Base-by-base conservation (phyloP, 371 early-diverging fungal genomes). In the Capillidium rhysosporum region DNA sequence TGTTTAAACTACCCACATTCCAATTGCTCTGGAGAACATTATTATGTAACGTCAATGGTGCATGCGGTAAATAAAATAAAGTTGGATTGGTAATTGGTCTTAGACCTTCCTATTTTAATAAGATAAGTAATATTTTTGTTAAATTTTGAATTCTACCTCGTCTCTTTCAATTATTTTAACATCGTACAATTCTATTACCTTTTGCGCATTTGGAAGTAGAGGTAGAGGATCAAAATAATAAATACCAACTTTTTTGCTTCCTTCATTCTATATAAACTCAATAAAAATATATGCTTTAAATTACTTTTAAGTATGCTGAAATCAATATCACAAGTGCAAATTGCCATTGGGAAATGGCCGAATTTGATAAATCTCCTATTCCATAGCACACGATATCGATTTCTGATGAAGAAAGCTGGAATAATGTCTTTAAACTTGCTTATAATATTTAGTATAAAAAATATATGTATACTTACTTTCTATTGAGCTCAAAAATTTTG, bases 61-160 rank as follows among this genome's bases (percentile, higher is more conserved):
- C 20, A 23, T 51, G 51, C 9, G 51, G 51, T 28, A 51, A 25
- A 51, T 51, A 51, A 18, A 51, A 51, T 10, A 51, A 34, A 18
- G 51, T 51, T 20, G 21, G n/a, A 2, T 51, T 38, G 30, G 7
- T 21, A 16, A 51, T 38, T 21, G 29, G n/a, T 34, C 51, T 20
- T 23, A 12, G 28, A 10, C 51, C 51, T 51, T 51, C 51, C 51
- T 51, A 26, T 5, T 5, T 12, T 21, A 26, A 12, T 14, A 29
- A 43, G 39, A 43, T 47, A 21, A 28, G 1, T 26, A 47, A 47
- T 23, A 23, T 3, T 26, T 47, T 18, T 14, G 25, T 21, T 2
- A 12, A n/a, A 28, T 3, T 34, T 34, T 34, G 12, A 12, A 12
- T 14, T 16, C 14, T 47, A 47, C 48, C 48, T 47, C 48, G 16